These are phyloP conservation scores for Chrysopogon serrulatus DNA, from an alignment of 176 grass and related monocot genomes.

Conservation along the genomic window DNA sequence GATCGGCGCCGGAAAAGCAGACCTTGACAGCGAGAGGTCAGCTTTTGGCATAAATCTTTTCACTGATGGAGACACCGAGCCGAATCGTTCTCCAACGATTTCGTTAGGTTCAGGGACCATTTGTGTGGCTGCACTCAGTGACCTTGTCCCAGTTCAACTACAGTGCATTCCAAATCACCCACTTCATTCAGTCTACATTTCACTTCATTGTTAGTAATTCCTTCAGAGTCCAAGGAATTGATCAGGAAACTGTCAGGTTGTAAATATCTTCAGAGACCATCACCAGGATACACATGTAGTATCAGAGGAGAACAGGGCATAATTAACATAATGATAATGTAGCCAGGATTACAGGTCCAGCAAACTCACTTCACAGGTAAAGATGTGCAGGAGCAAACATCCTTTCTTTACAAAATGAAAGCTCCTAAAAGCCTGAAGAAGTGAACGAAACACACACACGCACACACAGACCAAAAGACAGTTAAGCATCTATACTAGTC, in stretches of 20 bases:
- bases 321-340: slow-evolving; percentile 33
- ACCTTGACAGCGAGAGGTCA: slow-evolving; percentile 6
- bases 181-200: background rate
- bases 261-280: background rate
- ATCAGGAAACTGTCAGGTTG: background rate
- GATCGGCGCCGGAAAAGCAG: slow-evolving; percentile 32
- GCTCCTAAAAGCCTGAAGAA: slow-evolving; percentile 36
- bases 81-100: background rate
- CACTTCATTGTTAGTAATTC: background rate
- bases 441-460: background rate
- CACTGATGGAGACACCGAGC: slow-evolving; percentile 16
- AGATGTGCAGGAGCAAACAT: slow-evolving; percentile 31
- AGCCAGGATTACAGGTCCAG: slow-evolving; percentile 27
- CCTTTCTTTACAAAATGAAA: slow-evolving; percentile 51
- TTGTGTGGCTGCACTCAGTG: background rate
- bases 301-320: background rate
- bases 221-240: background rate
- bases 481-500: slow-evolving; percentile 51
- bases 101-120: background rate
- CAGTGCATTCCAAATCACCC: background rate
- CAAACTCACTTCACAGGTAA: slow-evolving; percentile 32
- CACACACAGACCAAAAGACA: background rate
- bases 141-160: background rate
- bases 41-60: slow-evolving; percentile 19
- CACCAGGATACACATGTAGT: background rate